Evolutionary conservation across 371 early-diverging fungal species (phyloP).

Genomic region (Rhizopus arrhizus): DNA sequence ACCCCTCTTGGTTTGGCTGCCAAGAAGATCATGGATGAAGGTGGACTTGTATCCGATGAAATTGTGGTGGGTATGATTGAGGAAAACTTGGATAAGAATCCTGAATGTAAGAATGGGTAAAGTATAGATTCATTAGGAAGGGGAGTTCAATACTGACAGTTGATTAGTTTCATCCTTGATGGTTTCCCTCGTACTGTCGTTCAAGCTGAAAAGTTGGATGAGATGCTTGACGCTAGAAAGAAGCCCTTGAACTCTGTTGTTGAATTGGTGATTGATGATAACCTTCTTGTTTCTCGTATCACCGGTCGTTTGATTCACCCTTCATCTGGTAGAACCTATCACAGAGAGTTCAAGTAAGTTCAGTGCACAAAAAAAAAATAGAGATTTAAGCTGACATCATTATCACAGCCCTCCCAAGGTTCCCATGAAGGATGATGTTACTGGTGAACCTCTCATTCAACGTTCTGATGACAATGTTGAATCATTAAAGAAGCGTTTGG

Average conservation of each 20-base stretch:
- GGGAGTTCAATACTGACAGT: slow-evolving; percentile 1
- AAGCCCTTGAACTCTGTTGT: slow-evolving; percentile 89
- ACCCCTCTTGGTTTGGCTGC: slow-evolving; percentile 92
- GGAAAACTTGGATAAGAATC: slow-evolving; percentile 90
- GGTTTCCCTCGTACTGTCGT: slow-evolving; percentile 99
- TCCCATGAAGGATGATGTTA: slow-evolving; percentile 90
- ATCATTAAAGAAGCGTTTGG: slow-evolving; percentile 92
- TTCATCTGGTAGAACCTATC: slow-evolving; percentile 95
- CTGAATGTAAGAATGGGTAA: slow-evolving; percentile 90
- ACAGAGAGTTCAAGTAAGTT: slow-evolving; percentile 84
- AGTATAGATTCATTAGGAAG: slow-evolving; percentile 9
- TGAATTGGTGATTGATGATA: slow-evolving; percentile 93
- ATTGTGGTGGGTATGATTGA: slow-evolving; percentile 97
- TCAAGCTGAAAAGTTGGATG: slow-evolving; percentile 98
- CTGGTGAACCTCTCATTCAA: slow-evolving; percentile 96
- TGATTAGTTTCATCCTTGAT: slow-evolving; percentile 93
- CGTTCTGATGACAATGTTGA: slow-evolving; percentile 98
- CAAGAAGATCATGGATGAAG: slow-evolving; percentile 98
- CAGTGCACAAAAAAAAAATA: background rate
- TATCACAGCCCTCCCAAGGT: slow-evolving; percentile 85
- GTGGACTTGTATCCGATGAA: slow-evolving; percentile 97
- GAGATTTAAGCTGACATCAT: background rate
- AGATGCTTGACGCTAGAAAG: slow-evolving; percentile 83
- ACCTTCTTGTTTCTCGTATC: slow-evolving; percentile 91
- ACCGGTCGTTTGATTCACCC: slow-evolving; percentile 96